Base-by-base conservation (phyloP, 2,329 filamentous ascomycete genomes). In the Byssothecium circinans region DNA sequence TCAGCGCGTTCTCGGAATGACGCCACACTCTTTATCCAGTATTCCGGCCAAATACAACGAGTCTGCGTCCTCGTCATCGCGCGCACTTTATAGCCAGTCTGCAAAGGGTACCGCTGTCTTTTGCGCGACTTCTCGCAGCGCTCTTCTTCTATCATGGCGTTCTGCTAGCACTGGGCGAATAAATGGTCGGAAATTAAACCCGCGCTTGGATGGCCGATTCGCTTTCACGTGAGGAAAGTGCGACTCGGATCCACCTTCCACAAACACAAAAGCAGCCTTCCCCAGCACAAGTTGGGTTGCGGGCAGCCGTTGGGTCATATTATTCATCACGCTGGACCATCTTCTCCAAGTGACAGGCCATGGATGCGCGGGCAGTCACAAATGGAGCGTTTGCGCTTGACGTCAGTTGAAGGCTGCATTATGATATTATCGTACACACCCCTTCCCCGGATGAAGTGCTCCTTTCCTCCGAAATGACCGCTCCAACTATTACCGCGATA, bases 131-230 rank as follows among this genome's bases (percentile, higher is more conserved):
- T 4, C 4, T 15, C 34, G 27, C 14, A 25, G 12, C 17, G 40
- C 27, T 41, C 41, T 47, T 34, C n/a, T 36, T 30, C 43, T 34
- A 15, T 39, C 27, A 30, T 47, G 42, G 38, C 32, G 43, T 33
- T 45, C 11, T 10, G 38, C 33, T 41, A n/a, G 22, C 35, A 12
- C 17, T 51, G 44, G 47, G 49, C 50, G 45, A 42, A 42, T 45
- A 35, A 27, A 20, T 44, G 48, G 33, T 62, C 64, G 63, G 64
- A 65, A 52, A 68, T 65, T 63, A 57, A 42, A 42, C 17, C n/a
- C 48, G 47, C 54, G 54, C 55, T 61, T 58, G 41, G 49, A 52
- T 56, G 56, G 49, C 53, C 29, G 27, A 41, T 15, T 30, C 23
- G 17, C 10, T 5, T 18, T n/a, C 22, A 7, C 11, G n/a, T n/a